These are phyloP conservation scores for Puccinia novopanici DNA, from an alignment of 1,284 basidiomycete genomes.

Conservation along the genomic window DNA sequence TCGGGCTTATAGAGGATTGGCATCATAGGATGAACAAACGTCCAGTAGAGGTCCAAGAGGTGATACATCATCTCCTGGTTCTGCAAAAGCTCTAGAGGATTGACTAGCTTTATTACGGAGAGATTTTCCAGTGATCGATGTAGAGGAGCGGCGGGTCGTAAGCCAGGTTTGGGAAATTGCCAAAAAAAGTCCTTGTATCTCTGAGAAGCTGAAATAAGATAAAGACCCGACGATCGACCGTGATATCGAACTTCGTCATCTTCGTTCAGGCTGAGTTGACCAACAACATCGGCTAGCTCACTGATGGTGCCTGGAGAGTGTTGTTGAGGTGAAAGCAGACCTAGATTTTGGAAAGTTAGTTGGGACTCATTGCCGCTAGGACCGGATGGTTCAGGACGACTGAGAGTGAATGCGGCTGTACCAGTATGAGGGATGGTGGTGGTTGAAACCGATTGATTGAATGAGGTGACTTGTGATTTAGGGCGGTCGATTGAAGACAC, in stretches of 20 bases:
- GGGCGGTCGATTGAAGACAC: conserved; percentile 2
- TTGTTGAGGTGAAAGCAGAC: conserved; percentile 19
- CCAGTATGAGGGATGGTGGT: conserved; percentile 26
- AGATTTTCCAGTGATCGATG: conserved; percentile 58
- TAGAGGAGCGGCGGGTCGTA: conserved; percentile 72
- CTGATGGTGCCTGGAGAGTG: conserved; percentile 41
- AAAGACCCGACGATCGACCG: conserved; percentile 64
- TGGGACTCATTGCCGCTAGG: conserved; percentile 14
- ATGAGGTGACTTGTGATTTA: conserved; percentile 8
- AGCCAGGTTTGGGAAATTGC: conserved; percentile 77
- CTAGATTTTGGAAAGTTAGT: background rate
- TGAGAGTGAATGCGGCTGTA: conserved; percentile 30
- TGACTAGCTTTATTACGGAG: conserved; percentile 59
- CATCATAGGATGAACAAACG: conserved; percentile 72
- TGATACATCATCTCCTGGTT: conserved; percentile 66
- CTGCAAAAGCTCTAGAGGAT: conserved; percentile 60
- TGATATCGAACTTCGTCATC: conserved; percentile 69
- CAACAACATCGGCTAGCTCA: conserved; percentile 69
- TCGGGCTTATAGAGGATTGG: conserved; percentile 72
- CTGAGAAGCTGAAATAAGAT: conserved; percentile 70
- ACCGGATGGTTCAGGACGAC: conserved; percentile 49
- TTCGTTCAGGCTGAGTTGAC: conserved; percentile 80
- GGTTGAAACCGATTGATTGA: background rate
- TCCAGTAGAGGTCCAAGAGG: conserved; percentile 74
- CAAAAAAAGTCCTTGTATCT: conserved; percentile 77